Evolutionary conservation across 2,329 filamentous ascomycete genomes (phyloP), one percentile per base, ranked within the genome.

Genomic region (Nemania diffusa): DNA sequence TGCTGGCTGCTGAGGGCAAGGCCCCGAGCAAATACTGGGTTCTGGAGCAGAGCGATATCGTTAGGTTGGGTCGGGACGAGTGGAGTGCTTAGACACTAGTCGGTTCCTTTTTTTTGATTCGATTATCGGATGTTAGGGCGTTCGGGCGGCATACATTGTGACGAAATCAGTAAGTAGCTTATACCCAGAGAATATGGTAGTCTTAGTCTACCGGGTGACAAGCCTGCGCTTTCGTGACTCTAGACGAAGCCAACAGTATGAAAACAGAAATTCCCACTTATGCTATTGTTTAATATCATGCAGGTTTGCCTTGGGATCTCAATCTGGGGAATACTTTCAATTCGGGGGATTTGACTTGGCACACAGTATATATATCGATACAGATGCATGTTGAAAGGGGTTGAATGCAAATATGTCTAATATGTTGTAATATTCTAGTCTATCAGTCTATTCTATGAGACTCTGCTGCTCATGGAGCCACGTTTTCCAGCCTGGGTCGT

Each of bases 31-130:
- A 84, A 82, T 87, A 78, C 68, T 92, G 90, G 90, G 73, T 88
- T 9, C 24, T 94, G 32, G 84, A 84, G 42, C 80, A 84, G 72
- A 75, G 74, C 22, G 91, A 93, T 66, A 91, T 94, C 73, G 78
- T 92, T n/a, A 84, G 82, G 71, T 76, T 92, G 68, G 91, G 91
- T n/a, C 84, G 85, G 73, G 85, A 83, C 22, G 88, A 88, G 79
- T 87, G 82, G 84, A 81, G 80, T 69, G 57, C 64, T 11, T 74
- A 60, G 15, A 2, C 3, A 15, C 9, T 34, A 48, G 11, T 26
- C 4, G n/a, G 9, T 37, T 44, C n/a, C 50, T 37, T 50, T 0
- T 15, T 61, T 61, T 34, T 5, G 32, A 17, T 48, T 58, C 26
- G 4, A 7, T 5, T 57, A 24, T 24, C 50, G 1, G 62, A 57